phyloP scores from a whole-genome alignment of 345 rosid species.

The Citrus cavaleriei region DNA sequence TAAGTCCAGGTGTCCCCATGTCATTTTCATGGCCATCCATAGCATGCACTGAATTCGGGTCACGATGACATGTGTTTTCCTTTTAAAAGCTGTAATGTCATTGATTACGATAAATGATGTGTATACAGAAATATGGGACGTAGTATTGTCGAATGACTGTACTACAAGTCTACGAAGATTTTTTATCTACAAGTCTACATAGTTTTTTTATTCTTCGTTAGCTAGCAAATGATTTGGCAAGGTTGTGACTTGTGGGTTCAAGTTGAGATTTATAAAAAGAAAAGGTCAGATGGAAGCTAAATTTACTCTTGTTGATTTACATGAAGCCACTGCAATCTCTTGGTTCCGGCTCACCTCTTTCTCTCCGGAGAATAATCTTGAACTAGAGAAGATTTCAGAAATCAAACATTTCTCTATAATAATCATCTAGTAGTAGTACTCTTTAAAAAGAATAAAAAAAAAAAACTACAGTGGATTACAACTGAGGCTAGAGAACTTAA shows the following conservation, averaged over 20 bases:
- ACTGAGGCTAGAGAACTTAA: neutral
- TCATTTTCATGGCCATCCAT: too few relatives aligned
- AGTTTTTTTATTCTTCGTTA: too few relatives aligned
- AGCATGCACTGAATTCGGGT: too few relatives aligned
- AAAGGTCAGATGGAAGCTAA: neutral
- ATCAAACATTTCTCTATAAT: neutral
- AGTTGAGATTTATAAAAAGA: neutral
- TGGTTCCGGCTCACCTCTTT: neutral
- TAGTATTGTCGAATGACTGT: too few relatives aligned
- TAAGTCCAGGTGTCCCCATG: too few relatives aligned
- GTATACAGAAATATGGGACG: too few relatives aligned
- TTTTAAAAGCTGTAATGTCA: too few relatives aligned
- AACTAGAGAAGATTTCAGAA: neutral
- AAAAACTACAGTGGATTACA: neutral
- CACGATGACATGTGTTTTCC: too few relatives aligned
- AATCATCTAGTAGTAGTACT: neutral
- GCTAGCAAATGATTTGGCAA: neutral
- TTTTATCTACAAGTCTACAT: too few relatives aligned
- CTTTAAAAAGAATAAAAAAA: too few relatives aligned
- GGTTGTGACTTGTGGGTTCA: neutral
- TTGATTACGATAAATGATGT: too few relatives aligned
- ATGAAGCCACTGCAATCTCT: neutral
- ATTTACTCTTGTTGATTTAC: neutral
- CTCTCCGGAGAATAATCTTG: neutral
- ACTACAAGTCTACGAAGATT: too few relatives aligned